These are phyloP conservation scores for Hypomontagnella submonticulosa DNA, from an alignment of 495 filamentous ascomycete genomes.

Conservation along the genomic window DNA sequence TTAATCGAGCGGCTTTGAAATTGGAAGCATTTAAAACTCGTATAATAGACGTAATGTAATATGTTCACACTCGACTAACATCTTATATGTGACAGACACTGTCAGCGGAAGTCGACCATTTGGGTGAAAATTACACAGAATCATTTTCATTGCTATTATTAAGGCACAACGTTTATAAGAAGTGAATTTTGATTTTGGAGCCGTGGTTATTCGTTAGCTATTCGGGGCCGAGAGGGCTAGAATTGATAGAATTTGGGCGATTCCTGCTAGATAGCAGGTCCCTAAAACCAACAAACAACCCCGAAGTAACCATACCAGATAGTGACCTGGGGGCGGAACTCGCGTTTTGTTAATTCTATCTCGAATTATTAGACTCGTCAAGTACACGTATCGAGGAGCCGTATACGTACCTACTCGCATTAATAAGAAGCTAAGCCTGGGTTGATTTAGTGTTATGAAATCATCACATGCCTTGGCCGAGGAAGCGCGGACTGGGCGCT, in stretches of 20 bases:
- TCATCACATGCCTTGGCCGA: conserved; percentile 22
- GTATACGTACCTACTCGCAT: not conserved
- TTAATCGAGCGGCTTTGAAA: not conserved
- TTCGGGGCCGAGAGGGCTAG: not conserved
- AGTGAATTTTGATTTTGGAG: too few species aligned
- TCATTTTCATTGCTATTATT: too few species aligned
- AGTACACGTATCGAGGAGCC: too few species aligned
- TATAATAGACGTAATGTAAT: not conserved
- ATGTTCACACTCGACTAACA: not conserved
- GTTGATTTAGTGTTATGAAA: conserved; percentile 1
- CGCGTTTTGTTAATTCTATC: too few species aligned
- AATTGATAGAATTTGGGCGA: not conserved
- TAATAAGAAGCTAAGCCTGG: not conserved
- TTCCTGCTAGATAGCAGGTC: not conserved
- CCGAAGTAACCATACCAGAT: not conserved
- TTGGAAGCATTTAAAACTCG: not conserved
- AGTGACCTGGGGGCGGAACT: not conserved
- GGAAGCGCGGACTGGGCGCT: conserved; percentile 7
- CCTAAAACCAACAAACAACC: conserved; percentile 7
- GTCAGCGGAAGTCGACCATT: not conserved
- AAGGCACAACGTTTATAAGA: too few species aligned
- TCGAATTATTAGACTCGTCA: too few species aligned
- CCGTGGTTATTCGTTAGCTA: too few species aligned
- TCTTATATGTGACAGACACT: not conserved
- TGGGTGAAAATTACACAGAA: too few species aligned